Percentiles rank a stretch among this genome's conserved stretches.
phyloP scores from a whole-genome alignment of 148 eudicot species.

The Cornus suecica region DNA sequence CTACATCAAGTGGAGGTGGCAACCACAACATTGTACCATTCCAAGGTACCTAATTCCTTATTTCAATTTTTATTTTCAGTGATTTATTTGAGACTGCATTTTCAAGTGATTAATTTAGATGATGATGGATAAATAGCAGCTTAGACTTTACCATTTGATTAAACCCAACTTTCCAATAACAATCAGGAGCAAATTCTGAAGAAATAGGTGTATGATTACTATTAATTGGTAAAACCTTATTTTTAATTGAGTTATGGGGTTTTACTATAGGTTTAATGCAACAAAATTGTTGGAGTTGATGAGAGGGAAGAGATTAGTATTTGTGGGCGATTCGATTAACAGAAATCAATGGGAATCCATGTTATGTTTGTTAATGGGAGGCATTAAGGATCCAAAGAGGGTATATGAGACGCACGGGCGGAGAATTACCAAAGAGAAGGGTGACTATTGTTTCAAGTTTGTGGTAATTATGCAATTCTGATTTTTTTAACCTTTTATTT shows the following conservation, averaged over 20 bases:
- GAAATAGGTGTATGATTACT: background rate
- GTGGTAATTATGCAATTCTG: constrained; percentile 39
- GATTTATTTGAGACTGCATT: background rate
- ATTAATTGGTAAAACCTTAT: too few relatives aligned
- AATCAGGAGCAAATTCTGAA: background rate
- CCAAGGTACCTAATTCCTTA: constrained; percentile 49
- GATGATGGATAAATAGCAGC: too few relatives aligned
- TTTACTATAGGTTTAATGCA: constrained; percentile 68
- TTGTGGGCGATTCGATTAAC: constrained; percentile 90
- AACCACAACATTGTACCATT: constrained; percentile 75
- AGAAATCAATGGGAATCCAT: constrained; percentile 98
- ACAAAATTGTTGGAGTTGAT: constrained; percentile 72
- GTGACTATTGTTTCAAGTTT: constrained; percentile 76
- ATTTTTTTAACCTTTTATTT: background rate
- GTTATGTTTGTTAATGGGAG: constrained; percentile 81
- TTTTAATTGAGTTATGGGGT: background rate
- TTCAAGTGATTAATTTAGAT: background rate
- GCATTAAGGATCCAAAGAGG: constrained; percentile 70
- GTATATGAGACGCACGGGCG: constrained; percentile 85
- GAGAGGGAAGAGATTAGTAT: constrained; percentile 86
- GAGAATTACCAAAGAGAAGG: constrained; percentile 72
- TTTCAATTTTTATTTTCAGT: background rate
- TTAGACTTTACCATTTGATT: background rate
- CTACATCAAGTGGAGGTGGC: constrained; percentile 96
- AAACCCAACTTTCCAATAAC: background rate